Evolutionary conservation across 2,329 filamentous ascomycete species (phyloP).

Genomic region (Daldinia sp.): DNA sequence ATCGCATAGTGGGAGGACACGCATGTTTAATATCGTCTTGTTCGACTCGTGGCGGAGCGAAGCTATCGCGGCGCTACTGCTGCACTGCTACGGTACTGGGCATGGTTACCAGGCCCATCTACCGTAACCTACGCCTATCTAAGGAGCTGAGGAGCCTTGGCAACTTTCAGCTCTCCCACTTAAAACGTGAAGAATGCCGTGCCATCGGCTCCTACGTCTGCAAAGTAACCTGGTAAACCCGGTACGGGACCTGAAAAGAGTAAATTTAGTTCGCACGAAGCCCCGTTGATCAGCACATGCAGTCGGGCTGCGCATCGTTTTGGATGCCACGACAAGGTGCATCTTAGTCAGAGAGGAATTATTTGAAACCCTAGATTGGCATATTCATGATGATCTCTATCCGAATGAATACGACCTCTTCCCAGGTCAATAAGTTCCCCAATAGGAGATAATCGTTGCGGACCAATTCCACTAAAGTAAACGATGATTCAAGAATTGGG

Average conservation of each 20-base stretch:
- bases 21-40: slow-evolving; percentile 13
- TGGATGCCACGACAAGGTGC: background rate
- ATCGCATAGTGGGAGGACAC: background rate
- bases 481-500: background rate
- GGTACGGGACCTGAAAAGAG: background rate
- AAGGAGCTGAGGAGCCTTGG: slow-evolving; percentile 15
- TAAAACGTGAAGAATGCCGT: background rate
- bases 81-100: slow-evolving; percentile 1
- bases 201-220: background rate
- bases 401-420: background rate
- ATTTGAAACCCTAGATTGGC: slow-evolving; percentile 2
- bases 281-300: slow-evolving; percentile 11
- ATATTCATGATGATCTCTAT: background rate
- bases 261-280: slow-evolving; percentile 6
- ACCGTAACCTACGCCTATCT: background rate
- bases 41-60: slow-evolving; percentile 15
- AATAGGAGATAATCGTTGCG: background rate
- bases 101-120: slow-evolving; percentile 15
- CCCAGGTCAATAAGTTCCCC: background rate
- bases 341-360: background rate
- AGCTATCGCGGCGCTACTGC: background rate
- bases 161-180: slow-evolving; percentile 17
- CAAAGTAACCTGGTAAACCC: slow-evolving; percentile 3
- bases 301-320: slow-evolving; percentile 6
- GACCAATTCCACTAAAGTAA: background rate